Evolutionary conservation across 495 filamentous ascomycete species (phyloP), one percentile per base, ranked within the genome.

Genomic region (Copromyces sp.): DNA sequence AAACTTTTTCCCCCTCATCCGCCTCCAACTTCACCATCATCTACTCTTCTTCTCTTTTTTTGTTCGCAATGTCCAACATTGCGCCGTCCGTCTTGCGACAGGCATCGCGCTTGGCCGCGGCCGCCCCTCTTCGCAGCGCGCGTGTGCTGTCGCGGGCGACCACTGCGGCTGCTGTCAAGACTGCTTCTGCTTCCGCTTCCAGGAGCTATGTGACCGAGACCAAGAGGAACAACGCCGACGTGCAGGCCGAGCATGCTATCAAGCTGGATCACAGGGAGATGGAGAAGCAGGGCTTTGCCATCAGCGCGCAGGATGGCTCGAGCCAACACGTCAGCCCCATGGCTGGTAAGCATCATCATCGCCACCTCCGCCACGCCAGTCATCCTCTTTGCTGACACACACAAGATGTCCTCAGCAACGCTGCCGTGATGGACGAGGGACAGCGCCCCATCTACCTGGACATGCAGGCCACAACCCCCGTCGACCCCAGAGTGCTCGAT

Each of bases 391-490:
- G 41, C 69, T 75, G 39, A 74, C 59, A 70, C 53, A 12, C 9
- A 37, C 12, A 74, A 90, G 90, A 90, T 72, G 92, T 98, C 68
- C 87, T 99, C 65, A 96, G 95, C 82, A 91, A 97, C 78, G 96
- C 94, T 3, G 93, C 92, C 38, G 85, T 97, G 71, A 92, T 98
- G 92, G 95, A 97, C 78, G 90, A 97, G 83, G 95, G 96, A 74
- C 90, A 92, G 70, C 88, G 95, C 41, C 95, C 95, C 17, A 98
- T 99, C 76, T 99, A 98, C 77, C 90, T 99, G 45, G 95, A 99
- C 79, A 97, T 97, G 93, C 95, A 99, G 83, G 95, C 95, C 17
- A 99, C 95, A 4, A 98, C 96, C n/a, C 95, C 95, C 11, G 87
- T 93, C 9, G 95, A 99, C 76, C 95, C 95, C 47, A 88, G 95